Percentiles rank a stretch among this genome's conserved stretches.
Evolutionary conservation across 2,329 filamentous ascomycete species (phyloP).

Genomic region (Metarhizium robertsii): DNA sequence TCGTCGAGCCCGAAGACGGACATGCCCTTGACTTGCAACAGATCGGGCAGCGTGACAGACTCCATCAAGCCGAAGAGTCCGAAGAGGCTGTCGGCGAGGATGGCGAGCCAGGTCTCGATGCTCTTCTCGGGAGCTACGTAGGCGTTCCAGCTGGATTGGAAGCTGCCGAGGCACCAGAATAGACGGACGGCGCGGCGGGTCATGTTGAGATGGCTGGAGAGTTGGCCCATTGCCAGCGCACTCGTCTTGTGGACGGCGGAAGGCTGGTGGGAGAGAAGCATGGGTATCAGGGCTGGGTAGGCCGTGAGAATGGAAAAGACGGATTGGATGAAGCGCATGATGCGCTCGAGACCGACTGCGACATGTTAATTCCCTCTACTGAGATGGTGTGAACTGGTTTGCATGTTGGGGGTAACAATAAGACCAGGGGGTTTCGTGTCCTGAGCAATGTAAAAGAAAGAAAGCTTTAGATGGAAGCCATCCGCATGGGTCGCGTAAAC

Average conservation of each 20-base stretch:
- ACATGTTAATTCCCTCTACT: neutral
- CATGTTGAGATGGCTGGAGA: slow-evolving; percentile 35
- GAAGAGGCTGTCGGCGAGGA: slow-evolving; percentile 48
- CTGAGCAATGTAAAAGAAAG: too few relatives aligned
- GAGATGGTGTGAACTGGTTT: neutral
- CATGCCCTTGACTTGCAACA: slow-evolving; percentile 31
- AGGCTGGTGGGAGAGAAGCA: slow-evolving; percentile 18
- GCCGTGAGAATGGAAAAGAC: slow-evolving; percentile 37
- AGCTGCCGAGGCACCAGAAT: slow-evolving; percentile 57
- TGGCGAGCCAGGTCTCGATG: slow-evolving; percentile 38
- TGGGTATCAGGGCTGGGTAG: slow-evolving; percentile 30
- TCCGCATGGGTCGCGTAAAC: too few relatives aligned
- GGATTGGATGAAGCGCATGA: slow-evolving; percentile 48
- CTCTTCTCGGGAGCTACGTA: slow-evolving; percentile 13
- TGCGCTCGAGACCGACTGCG: slow-evolving; percentile 50
- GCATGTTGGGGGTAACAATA: too few relatives aligned
- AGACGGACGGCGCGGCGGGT: slow-evolving; percentile 56
- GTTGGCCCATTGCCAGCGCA: slow-evolving; percentile 20
- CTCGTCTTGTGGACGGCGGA: slow-evolving; percentile 17
- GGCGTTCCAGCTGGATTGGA: slow-evolving; percentile 36
- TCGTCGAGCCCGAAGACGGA: slow-evolving; percentile 42
- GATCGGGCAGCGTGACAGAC: slow-evolving; percentile 50
- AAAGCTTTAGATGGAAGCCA: too few relatives aligned
- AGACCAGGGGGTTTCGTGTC: too few relatives aligned
- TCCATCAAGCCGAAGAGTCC: slow-evolving; percentile 62